Percentiles rank a stretch among this genome's conserved stretches.
Conservation (phyloP, 345 rosid genomes). For the Dipteronia sinensis region DNA sequence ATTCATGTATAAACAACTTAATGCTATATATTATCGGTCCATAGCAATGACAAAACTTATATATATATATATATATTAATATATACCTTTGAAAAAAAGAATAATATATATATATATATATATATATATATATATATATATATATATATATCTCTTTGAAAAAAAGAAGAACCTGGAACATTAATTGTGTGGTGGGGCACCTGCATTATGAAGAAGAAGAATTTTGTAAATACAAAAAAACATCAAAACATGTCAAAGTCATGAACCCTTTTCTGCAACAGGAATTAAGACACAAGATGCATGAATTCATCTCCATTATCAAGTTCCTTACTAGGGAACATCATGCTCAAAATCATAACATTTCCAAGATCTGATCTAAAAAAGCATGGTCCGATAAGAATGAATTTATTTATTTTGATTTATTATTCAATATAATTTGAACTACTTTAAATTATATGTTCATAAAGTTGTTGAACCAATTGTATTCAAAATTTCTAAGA, state of each 20-base stretch:
- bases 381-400: background rate
- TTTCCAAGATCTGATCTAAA: background rate
- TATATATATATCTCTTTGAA: background rate
- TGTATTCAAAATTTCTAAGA: no score
- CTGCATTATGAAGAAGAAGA: background rate
- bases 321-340: constrained; percentile 21
- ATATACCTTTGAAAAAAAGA: no score
- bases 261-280: background rate
- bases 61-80: no score
- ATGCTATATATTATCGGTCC: no score
- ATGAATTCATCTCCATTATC: constrained; percentile 14
- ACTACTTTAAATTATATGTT: no score
- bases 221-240: background rate
- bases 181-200: background rate
- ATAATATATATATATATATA: no score
- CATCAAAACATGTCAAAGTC: constrained; percentile 14
- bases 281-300: background rate
- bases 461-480: no score
- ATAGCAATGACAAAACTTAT: no score
- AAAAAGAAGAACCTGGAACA: background rate
- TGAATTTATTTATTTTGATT: no score
- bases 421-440: no score
- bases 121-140: no score
- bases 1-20: no score
- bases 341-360: background rate